These are phyloP conservation scores for Fusarium pseudonygamai DNA, from an alignment of 2,329 filamentous ascomycete genomes.

Conservation along the genomic window DNA sequence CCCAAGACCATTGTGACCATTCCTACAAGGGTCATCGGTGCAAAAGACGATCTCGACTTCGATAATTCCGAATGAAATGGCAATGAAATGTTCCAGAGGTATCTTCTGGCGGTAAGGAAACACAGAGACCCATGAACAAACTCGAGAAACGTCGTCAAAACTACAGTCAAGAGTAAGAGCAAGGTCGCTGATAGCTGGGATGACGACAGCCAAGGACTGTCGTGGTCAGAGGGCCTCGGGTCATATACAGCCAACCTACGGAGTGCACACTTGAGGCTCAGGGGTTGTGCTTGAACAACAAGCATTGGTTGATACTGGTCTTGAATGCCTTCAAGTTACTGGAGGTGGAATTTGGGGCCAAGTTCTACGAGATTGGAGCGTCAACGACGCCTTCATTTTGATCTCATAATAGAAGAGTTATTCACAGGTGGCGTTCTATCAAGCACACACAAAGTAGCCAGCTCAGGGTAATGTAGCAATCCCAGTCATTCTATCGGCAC, in stretches of 20 bases:
- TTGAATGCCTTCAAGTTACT: slow-evolving; percentile 67
- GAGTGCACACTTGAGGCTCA: neutral
- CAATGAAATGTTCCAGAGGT: slow-evolving; percentile 7
- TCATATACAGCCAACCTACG: slow-evolving; percentile 21
- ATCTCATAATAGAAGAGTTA: too few species aligned
- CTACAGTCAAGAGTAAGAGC: neutral
- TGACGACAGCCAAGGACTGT: slow-evolving; percentile 37
- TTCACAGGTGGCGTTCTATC: neutral
- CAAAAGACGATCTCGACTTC: slow-evolving; percentile 48
- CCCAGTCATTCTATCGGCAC: neutral
- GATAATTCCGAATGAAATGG: slow-evolving; percentile 50
- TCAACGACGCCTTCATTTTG: slow-evolving; percentile 44
- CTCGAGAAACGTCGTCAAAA: neutral
- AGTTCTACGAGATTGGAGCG: slow-evolving; percentile 70
- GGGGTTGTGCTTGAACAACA: slow-evolving; percentile 44
- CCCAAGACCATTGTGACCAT: slow-evolving; percentile 78
- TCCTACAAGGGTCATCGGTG: slow-evolving; percentile 62
- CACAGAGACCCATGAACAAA: neutral
- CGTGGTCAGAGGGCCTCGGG: slow-evolving; percentile 46
- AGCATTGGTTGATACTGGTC: slow-evolving; percentile 63
- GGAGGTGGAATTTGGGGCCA: slow-evolving; percentile 68
- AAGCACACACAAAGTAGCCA: neutral
- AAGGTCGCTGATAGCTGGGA: slow-evolving; percentile 55
- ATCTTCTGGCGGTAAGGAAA: slow-evolving; percentile 12
- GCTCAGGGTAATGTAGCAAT: neutral